Conservation (phyloP, 2,329 filamentous ascomycete species). For the Sclerotinia subarctica region DNA sequence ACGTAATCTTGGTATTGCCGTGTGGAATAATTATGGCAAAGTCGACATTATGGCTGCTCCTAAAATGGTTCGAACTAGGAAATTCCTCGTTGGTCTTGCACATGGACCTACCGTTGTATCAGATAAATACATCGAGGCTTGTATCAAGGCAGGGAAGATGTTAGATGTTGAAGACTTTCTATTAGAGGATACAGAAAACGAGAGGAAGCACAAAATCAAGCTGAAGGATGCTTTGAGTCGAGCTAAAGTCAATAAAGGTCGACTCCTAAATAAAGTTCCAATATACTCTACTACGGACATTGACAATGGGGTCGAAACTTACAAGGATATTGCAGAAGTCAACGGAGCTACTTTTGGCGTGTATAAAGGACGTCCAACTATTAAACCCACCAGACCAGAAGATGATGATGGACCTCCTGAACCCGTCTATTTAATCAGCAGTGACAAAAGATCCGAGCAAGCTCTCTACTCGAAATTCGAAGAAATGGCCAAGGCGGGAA, state of each 20-base stretch:
- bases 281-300: slow-evolving; percentile 84
- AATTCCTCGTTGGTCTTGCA: slow-evolving; percentile 86
- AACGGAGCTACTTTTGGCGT: slow-evolving; percentile 82
- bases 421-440: slow-evolving; percentile 80
- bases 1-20: slow-evolving; percentile 75
- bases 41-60: slow-evolving; percentile 89
- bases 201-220: slow-evolving; percentile 67
- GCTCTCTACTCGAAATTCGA: slow-evolving; percentile 77
- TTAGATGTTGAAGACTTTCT: slow-evolving; percentile 63
- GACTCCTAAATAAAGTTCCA: slow-evolving; percentile 69
- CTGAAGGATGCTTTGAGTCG: slow-evolving; percentile 65
- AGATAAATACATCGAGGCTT: slow-evolving; percentile 74
- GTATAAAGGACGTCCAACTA: slow-evolving; percentile 59
- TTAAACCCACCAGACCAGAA: slow-evolving; percentile 59
- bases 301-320: slow-evolving; percentile 78
- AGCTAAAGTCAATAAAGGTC: slow-evolving; percentile 72
- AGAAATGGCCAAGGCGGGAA: slow-evolving; percentile 71
- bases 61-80: slow-evolving; percentile 81
- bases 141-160: slow-evolving; percentile 65
- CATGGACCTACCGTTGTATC: slow-evolving; percentile 74
- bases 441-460: slow-evolving; percentile 62
- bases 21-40: slow-evolving; percentile 70
- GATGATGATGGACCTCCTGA: slow-evolving; percentile 60
- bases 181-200: slow-evolving; percentile 69
- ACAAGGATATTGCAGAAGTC: slow-evolving; percentile 77